These are phyloP conservation scores for Quercus parvula DNA, from an alignment of 306 rosid genomes.

Conservation along the genomic window DNA sequence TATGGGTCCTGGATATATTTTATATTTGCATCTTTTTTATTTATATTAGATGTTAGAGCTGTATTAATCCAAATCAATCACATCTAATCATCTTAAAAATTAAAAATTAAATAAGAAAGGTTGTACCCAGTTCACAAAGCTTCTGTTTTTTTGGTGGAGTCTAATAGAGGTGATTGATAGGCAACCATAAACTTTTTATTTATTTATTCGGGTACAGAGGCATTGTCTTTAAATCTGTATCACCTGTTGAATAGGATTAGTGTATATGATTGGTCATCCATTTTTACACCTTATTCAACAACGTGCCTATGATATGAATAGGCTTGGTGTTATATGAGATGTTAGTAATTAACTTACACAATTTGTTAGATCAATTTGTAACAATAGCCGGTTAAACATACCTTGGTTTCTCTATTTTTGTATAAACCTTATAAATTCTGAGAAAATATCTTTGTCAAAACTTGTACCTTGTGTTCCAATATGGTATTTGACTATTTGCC, in stretches of 20 bases:
- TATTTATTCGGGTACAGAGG: too few relatives aligned
- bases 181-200: too few relatives aligned
- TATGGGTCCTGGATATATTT: not conserved
- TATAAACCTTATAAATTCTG: not conserved
- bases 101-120: too few relatives aligned
- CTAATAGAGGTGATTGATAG: too few relatives aligned
- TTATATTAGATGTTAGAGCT: not conserved
- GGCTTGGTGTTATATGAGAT: not conserved
- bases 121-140: too few relatives aligned
- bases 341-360: not conserved
- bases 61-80: not conserved
- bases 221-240: not conserved
- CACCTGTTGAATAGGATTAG: not conserved
- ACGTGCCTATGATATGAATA: not conserved
- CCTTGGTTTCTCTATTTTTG: not conserved
- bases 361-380: not conserved
- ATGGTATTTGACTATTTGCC: not conserved
- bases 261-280: not conserved
- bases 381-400: not conserved
- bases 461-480: not conserved
- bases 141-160: too few relatives aligned
- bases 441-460: not conserved
- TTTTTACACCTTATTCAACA: not conserved
- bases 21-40: not conserved
- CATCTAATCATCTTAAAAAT: not conserved